Evolutionary conservation across 2,329 filamentous ascomycete species (phyloP).

Genomic region (Trichophaea hybrida): DNA sequence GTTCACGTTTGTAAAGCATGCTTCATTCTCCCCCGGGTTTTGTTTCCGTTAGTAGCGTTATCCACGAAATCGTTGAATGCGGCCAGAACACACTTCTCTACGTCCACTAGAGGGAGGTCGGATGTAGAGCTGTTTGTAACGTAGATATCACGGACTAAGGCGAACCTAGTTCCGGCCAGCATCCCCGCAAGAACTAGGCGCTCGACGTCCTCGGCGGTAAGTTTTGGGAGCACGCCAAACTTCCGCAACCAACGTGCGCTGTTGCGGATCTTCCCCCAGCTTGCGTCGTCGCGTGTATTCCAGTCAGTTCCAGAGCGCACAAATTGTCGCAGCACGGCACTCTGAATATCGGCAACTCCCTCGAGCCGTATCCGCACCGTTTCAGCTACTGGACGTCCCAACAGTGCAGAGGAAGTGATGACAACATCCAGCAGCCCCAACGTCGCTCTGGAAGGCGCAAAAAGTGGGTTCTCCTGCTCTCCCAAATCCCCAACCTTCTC

Average conservation of each 20-base stretch:
- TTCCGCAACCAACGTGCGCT: constrained; percentile 19
- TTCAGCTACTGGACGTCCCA: constrained; percentile 13
- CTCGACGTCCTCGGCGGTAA: constrained; percentile 16
- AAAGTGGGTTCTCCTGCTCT: constrained; percentile 15
- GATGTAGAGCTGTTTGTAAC: constrained; percentile 32
- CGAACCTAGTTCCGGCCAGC: constrained; percentile 17
- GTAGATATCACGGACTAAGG: constrained; percentile 18
- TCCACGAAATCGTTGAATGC: constrained; percentile 44
- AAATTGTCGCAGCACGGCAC: constrained; percentile 11
- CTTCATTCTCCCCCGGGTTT: constrained; percentile 59
- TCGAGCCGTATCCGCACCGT: constrained; percentile 15
- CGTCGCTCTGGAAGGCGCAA: constrained; percentile 9
- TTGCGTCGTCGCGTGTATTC: constrained; percentile 22
- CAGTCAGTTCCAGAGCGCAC: constrained; percentile 17
- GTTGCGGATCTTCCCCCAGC: constrained; percentile 21
- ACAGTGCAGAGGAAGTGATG: constrained; percentile 15
- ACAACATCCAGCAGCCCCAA: constrained; percentile 18
- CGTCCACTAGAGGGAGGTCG: constrained; percentile 43
- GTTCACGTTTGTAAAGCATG: constrained; percentile 61
- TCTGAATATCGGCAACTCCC: constrained; percentile 18
- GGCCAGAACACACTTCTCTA: constrained; percentile 60
- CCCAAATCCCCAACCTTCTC: constrained; percentile 13
- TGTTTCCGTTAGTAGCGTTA: constrained; percentile 68
- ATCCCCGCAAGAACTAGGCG: constrained; percentile 15
- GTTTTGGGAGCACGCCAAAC: constrained; percentile 9